Base-by-base conservation (phyloP, 345 rosid species). In the Hevea brasiliensis region DNA sequence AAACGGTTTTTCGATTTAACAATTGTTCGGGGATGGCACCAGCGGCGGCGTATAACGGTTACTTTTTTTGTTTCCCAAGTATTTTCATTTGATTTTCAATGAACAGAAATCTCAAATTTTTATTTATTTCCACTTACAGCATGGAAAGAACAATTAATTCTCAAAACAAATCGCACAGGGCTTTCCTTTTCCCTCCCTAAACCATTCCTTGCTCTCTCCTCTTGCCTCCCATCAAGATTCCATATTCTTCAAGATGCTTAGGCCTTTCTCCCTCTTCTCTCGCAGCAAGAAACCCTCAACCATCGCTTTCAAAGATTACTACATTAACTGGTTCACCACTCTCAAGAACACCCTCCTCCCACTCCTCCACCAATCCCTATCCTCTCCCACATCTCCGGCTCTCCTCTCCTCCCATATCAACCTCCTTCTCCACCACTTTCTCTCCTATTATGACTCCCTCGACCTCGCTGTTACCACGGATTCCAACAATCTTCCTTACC, bases 371-470 rank as follows among this genome's bases (percentile, higher is more conserved):
- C 81, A 81, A 65, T 84, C 98, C 13, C 84, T 93, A 57, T 83
- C 90, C 54, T 75, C 54, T 23, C 70, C 90, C 50, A 76, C 87
- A 44, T 75, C 87, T 1, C 80, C 85, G 12, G 54, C 85, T 27
- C 87, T 83, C 14, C 82, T 88, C 79, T 82, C 88, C 69, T 78
- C 87, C 72, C 88, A 79, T 59, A 78, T 84, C 8, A 87, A 84
- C 27, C 85, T 84, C 74, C 81, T 94, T 77, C 94, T 85, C 84
- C 87, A 83, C 70, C 97, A 92, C 83, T 63, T 94, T 37, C 88
- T 87, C 72, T 72, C 85, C 29, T 92, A 92, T 85, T 94, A 90
- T 84, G 86, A 89, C 78, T 69, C 90, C 69, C 89, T 94, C 71
- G 96, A 94, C 81, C 86, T 80, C 24, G 90, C 90, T 26, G 89